Percentiles rank a stretch among this genome's conserved stretches.
Evolutionary conservation across 2,329 filamentous ascomycete species (phyloP).

Genomic region (Colletotrichum agaves): DNA sequence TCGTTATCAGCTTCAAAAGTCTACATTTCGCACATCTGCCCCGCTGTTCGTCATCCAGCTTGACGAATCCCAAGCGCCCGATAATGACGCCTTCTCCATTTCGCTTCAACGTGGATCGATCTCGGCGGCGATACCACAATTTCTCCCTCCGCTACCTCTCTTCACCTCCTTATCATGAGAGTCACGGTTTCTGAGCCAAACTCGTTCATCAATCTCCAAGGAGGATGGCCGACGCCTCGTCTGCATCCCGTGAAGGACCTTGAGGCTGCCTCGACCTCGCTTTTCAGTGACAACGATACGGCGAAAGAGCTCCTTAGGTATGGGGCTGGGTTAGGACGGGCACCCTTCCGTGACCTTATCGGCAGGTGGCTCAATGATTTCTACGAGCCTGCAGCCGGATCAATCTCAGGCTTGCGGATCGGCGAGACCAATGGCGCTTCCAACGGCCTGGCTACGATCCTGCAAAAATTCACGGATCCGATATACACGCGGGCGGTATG

Average conservation of each 20-base stretch:
- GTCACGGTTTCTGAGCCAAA: not conserved
- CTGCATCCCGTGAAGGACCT: slow-evolving; percentile 2
- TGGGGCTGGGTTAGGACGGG: not conserved
- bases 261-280: not conserved
- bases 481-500: slow-evolving; percentile 79
- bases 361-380: slow-evolving; percentile 75
- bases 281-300: not conserved
- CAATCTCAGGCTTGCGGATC: slow-evolving; percentile 66
- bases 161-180: not conserved
- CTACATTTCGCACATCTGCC: slow-evolving; percentile 2
- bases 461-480: slow-evolving; percentile 85
- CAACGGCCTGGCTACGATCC: slow-evolving; percentile 80
- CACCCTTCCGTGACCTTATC: slow-evolving; percentile 48
- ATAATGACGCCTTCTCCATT: not conserved
- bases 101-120: not conserved
- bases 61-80: slow-evolving; percentile 4
- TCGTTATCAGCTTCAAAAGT: not conserved
- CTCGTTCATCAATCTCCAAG: slow-evolving; percentile 6
- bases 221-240: slow-evolving; percentile 10
- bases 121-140: not conserved
- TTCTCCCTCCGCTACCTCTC: not conserved
- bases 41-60: slow-evolving; percentile 14
- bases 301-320: slow-evolving; percentile 3
- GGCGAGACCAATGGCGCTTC: slow-evolving; percentile 87
- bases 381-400: slow-evolving; percentile 54